These are phyloP conservation scores for Diaporthe velutina DNA, from an alignment of 2,329 filamentous ascomycete genomes.

Conservation along the genomic window DNA sequence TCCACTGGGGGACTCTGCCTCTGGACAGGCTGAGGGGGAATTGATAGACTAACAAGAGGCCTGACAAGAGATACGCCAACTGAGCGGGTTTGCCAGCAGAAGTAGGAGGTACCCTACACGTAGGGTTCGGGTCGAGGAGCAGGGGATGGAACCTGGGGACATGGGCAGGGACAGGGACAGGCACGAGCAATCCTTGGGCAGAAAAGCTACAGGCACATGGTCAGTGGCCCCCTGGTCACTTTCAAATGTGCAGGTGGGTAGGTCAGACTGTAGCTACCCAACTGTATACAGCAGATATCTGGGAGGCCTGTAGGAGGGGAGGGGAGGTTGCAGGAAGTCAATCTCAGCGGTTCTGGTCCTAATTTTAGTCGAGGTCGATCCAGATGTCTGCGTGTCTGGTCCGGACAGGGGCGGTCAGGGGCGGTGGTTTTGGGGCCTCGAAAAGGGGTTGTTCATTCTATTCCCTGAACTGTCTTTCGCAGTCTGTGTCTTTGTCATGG, in stretches of 20 bases:
- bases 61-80: neutral
- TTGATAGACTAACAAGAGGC: neutral
- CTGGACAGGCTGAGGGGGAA: neutral
- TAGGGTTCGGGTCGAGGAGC: slow-evolving; percentile 17
- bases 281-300: neutral
- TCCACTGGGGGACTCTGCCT: neutral
- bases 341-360: slow-evolving; percentile 25
- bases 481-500: neutral
- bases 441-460: neutral
- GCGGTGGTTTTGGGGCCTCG: slow-evolving; percentile 3
- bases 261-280: neutral
- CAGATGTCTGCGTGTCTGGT: slow-evolving; percentile 25
- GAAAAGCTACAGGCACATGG: neutral
- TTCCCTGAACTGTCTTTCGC: neutral
- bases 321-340: slow-evolving; percentile 19
- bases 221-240: neutral
- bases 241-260: neutral
- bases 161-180: neutral
- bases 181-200: slow-evolving; percentile 15
- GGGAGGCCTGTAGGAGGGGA: slow-evolving; percentile 15
- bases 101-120: neutral
- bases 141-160: neutral
- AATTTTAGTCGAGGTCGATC: slow-evolving; percentile 31
- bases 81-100: neutral
- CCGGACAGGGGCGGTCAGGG: slow-evolving; percentile 22